phyloP scores from a whole-genome alignment of 2,329 filamentous ascomycete species.

The Lachnellula cervina region DNA sequence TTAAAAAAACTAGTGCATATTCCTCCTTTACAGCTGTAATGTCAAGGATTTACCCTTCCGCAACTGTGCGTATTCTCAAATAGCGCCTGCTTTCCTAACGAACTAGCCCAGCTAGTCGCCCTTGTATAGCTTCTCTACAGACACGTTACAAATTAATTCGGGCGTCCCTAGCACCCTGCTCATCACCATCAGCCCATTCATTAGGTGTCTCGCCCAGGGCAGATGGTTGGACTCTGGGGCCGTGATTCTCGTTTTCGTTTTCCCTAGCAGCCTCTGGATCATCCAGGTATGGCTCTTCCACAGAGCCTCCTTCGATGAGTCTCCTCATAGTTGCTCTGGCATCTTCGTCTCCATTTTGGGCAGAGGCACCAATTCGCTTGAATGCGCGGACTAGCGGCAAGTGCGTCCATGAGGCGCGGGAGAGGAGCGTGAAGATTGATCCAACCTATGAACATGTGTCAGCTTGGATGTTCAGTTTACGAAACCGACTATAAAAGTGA shows the following conservation, averaged over 20 bases:
- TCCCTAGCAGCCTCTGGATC: conserved; percentile 8
- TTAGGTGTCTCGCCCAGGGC: conserved; percentile 16
- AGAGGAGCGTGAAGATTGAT: conserved; percentile 25
- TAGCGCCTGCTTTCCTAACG: no score
- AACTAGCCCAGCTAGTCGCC: no score
- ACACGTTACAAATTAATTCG: no score
- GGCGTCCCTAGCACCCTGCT: no score
- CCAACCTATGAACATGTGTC: conserved; percentile 13
- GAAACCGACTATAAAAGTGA: neutral
- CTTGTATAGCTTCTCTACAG: no score
- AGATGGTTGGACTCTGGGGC: conserved; percentile 25
- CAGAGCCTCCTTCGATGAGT: conserved; percentile 24
- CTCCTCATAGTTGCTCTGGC: conserved; percentile 18
- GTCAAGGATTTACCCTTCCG: no score
- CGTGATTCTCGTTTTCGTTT: conserved; percentile 8
- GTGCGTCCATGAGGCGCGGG: conserved; percentile 21
- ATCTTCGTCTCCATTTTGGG: conserved; percentile 18
- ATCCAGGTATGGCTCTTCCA: conserved; percentile 20
- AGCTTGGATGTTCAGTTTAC: neutral
- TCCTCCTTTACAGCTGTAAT: no score
- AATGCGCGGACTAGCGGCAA: conserved; percentile 16
- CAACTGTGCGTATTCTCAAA: no score
- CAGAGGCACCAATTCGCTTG: conserved; percentile 9
- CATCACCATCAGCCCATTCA: conserved; percentile 21
- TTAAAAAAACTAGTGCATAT: no score